Evolutionary conservation across 2,329 filamentous ascomycete species (phyloP).

Genomic region (Calonectria henricotiae): DNA sequence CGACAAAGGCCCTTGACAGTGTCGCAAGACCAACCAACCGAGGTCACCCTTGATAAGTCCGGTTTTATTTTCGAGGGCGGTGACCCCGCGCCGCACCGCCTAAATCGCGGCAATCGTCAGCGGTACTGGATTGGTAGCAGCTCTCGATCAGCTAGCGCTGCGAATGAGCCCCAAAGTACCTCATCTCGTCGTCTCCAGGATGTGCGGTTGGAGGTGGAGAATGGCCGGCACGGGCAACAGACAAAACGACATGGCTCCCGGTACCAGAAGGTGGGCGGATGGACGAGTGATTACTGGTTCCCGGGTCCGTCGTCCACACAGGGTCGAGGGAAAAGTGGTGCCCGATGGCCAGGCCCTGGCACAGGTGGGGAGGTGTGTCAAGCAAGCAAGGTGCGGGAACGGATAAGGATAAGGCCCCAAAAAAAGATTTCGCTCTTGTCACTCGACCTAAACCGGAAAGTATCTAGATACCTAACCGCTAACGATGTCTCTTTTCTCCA

Average conservation of each 20-base stretch:
- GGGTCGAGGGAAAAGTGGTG: conserved; percentile 26
- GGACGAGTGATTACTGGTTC: conserved; percentile 20
- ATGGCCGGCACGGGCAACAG: conserved; percentile 9
- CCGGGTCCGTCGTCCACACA: conserved; percentile 10
- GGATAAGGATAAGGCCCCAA: conserved; percentile 38
- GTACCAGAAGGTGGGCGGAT: conserved; percentile 31
- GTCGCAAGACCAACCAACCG: conserved; percentile 39
- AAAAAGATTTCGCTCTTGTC: conserved; percentile 36
- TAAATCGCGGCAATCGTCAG: conserved; percentile 39
- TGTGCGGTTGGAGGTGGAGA: conserved; percentile 18
- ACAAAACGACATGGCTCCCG: conserved; percentile 24
- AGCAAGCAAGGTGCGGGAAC: conserved; percentile 32
- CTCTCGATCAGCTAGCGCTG: conserved; percentile 25
- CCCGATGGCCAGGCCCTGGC: conserved; percentile 3
- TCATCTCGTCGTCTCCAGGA: conserved; percentile 20
- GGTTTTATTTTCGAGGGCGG: conserved; percentile 54
- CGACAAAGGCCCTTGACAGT: conserved; percentile 27
- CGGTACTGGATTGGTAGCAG: conserved; percentile 21
- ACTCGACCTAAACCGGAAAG: conserved; percentile 31
- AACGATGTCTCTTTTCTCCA: conserved; percentile 28
- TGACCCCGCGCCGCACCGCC: conserved; percentile 53
- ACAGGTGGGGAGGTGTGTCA: conserved; percentile 25
- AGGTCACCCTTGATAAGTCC: conserved; percentile 50
- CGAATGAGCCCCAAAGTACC: conserved; percentile 24
- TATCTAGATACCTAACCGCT: conserved; percentile 16